Percentiles rank a stretch among this genome's conserved stretches.
phyloP scores from a whole-genome alignment of 306 rosid species.

The Gastrolobium villosum region DNA sequence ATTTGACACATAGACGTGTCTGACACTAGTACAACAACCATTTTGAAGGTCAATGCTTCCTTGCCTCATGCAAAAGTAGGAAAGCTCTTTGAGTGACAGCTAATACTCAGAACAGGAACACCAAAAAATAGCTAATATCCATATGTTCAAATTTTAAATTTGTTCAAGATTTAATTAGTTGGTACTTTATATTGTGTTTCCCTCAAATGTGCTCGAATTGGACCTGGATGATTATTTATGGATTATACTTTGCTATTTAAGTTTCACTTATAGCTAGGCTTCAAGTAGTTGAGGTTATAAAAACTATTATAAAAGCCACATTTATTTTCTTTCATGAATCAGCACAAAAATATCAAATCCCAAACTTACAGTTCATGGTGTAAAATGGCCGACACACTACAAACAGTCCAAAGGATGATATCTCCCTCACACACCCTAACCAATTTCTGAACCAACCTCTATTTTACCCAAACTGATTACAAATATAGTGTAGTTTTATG shows the following conservation, averaged over 20 bases:
- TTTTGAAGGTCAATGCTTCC: background rate
- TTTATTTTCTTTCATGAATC: conserved; percentile 13
- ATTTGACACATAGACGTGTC: too few relatives aligned
- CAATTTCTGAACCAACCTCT: too few relatives aligned
- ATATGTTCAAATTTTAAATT: background rate
- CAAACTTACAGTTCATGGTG: background rate
- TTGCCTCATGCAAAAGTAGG: conserved; percentile 1
- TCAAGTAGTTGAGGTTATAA: conserved; percentile 13
- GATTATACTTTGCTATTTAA: background rate
- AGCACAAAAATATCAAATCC: background rate
- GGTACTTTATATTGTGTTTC: background rate
- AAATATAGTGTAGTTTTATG: too few relatives aligned
- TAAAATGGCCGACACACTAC: too few relatives aligned
- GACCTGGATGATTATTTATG: background rate
- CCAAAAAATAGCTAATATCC: background rate
- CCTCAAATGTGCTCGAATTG: background rate
- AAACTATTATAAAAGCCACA: background rate
- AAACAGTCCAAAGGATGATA: too few relatives aligned
- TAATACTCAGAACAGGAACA: background rate
- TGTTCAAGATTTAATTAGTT: background rate
- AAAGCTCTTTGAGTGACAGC: background rate
- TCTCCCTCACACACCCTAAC: too few relatives aligned
- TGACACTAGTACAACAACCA: conserved; percentile 13
- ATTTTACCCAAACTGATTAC: too few relatives aligned
- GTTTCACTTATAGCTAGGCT: background rate